Evolutionary conservation across 2,329 filamentous ascomycete species (phyloP), one percentile per base, ranked within the genome.

Genomic region (Penicillium oxalicum): DNA sequence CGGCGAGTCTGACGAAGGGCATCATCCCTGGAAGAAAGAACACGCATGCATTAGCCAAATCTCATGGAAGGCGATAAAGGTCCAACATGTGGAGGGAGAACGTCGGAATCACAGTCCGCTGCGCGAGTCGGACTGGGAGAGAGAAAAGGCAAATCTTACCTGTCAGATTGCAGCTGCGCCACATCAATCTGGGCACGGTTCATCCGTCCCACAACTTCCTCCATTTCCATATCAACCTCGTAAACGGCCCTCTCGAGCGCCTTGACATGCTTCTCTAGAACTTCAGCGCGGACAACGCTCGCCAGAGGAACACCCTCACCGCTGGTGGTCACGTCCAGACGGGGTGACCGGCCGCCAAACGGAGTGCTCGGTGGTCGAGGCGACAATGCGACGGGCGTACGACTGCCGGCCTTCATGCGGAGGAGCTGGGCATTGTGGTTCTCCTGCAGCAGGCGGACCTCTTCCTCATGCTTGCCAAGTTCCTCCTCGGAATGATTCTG

Each of bases 401-500:
- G 78, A 72, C 68, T 57, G 29, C 72, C 69, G 48, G 67, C 67
- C 66, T 84, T 84, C 61, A 89, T 80, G 11, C 91, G 86, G 56
- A 84, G 83, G 29, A 97, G 79, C 61, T 93, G 87, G 13, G 77
- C 76, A 63, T 81, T 88, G 62, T 93, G 84, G 50, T 82, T 86
- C 48, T 94, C 88, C 57, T 86, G 84, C 47, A 97, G 73, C 24
- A 79, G 75, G 13, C 80, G 74, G 34, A 95, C 79, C 69, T 96
- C 90, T 34, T 93, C 88, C 67, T 97, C 93, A 63, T 96, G 90
- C 42, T 83, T 84, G 38, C 81, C 74, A 49, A 97, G 82, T 35
- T 84, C 84, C 42, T 91, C 90, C 66, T 98, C 93, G 0, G 89
- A 91, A 18, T 86, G 81, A 48, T 88, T 84, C 68, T 97, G 91